Evolutionary conservation across 805 yeast species (phyloP), one percentile per base, ranked within the genome.

Genomic region (Candida wancherniae): DNA sequence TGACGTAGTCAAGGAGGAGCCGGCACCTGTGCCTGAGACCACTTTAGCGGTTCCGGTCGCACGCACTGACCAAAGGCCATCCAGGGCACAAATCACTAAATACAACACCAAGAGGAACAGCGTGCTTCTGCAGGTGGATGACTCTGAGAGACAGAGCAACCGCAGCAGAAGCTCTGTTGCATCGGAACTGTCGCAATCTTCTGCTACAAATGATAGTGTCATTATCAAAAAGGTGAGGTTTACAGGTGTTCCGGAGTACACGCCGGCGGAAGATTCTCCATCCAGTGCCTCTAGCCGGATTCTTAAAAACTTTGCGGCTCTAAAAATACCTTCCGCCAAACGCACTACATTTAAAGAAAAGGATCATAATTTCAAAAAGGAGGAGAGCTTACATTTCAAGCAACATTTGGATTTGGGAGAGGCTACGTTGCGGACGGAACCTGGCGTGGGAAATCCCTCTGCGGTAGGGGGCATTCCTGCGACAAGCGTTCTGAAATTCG

Each of bases 251-350:
- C 63, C 72, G 1, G 70, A 63, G 29, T 74, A 71, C 34, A 46
- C 65, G 2, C 73, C 66, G 19, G 73, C 65, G 5, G 80, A 74
- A 47, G 80, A 74, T 51, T 74, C 73, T 1, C 79, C 79, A 1
- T 58, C 75, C 7, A 53, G 50, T 24, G 62, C 61, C 31, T 48
- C 67, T 3, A 52, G 51, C 31, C 48, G 51, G 14, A 57, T 66
- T 9, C 40, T 66, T 18, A 58, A 55, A 44, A 58, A 63, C 41
- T 66, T 66, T 47, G 66, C 67, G 0, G 54, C 56, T 12, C 58
- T 63, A 36, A 53, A 47, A 21, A 25, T 41, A 5, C 37, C 45
- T 6, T 29, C 35, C 4, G 26, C 31, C 6, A 24, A 18, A 6
- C 27, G 24, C n/a, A 22, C 42, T 18, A 29, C 40, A 6, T 49